Evolutionary conservation across 257 asterid genomes (phyloP).

Genomic region (Fraxinus pennsylvanica): DNA sequence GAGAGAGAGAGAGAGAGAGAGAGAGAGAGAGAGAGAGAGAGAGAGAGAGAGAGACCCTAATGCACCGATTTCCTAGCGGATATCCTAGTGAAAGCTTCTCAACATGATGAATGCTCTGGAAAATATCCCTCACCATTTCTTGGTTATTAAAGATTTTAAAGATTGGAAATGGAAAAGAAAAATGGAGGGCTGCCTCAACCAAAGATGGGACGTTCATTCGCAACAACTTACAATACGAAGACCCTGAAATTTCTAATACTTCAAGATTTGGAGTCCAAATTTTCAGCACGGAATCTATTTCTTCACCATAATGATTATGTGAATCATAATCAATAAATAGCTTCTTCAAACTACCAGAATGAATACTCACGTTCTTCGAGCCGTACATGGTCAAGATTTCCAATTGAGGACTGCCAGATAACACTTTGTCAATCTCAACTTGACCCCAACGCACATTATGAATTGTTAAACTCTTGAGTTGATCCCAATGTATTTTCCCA

Average conservation of each 20-base stretch:
- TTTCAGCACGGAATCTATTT: background rate
- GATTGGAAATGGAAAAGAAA: background rate
- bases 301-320: background rate
- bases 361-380: background rate
- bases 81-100: background rate
- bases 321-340: background rate
- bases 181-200: conserved; percentile 1
- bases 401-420: conserved; percentile 19
- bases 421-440: background rate
- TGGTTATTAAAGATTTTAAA: background rate
- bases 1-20: too few species aligned
- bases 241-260: conserved; percentile 7
- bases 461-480: conserved; percentile 17
- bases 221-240: background rate
- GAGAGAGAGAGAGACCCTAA: conserved; percentile 11
- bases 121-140: background rate
- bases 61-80: background rate
- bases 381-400: background rate
- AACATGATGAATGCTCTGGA: conserved; percentile 14
- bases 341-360: conserved; percentile 16
- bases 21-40: too few species aligned
- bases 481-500: conserved; percentile 7
- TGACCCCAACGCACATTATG: background rate
- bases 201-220: background rate
- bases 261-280: conserved; percentile 20